Conservation (phyloP, 2,329 filamentous ascomycete genomes). For the Fusarium xylarioides region DNA sequence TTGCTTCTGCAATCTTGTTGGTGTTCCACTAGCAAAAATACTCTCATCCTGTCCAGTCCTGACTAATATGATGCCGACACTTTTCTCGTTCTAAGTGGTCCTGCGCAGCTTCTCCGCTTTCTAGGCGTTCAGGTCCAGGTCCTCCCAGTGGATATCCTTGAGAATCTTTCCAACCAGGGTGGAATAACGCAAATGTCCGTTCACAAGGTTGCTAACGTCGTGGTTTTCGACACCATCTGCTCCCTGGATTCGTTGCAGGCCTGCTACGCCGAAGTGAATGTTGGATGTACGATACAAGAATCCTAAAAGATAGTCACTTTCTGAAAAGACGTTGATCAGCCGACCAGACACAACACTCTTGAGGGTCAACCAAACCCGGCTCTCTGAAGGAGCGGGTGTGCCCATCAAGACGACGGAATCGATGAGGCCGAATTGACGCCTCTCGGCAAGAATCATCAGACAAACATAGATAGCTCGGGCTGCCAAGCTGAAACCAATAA, state of each 20-base stretch:
- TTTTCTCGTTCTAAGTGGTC: slow-evolving; percentile 33
- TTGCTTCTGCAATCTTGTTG: slow-evolving; percentile 2
- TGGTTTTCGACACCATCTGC: slow-evolving; percentile 74
- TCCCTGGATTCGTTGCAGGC: slow-evolving; percentile 77
- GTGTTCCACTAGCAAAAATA: slow-evolving; percentile 11
- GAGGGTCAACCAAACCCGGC: slow-evolving; percentile 78
- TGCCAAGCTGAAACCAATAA: slow-evolving; percentile 85
- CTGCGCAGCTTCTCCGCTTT: slow-evolving; percentile 38
- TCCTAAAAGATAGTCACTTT: slow-evolving; percentile 86
- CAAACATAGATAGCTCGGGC: slow-evolving; percentile 87
- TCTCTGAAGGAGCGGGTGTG: slow-evolving; percentile 77
- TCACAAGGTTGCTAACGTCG: slow-evolving; percentile 71
- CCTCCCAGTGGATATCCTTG: slow-evolving; percentile 73
- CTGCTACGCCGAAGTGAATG: slow-evolving; percentile 84
- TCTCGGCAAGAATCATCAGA: slow-evolving; percentile 79
- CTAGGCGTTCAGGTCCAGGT: slow-evolving; percentile 57
- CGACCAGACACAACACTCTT: slow-evolving; percentile 82
- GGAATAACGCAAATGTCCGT: slow-evolving; percentile 76
- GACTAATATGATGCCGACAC: slow-evolving; percentile 23
- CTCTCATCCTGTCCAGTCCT: slow-evolving; percentile 9
- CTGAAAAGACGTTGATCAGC: slow-evolving; percentile 89
- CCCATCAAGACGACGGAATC: slow-evolving; percentile 90
- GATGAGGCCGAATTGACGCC: slow-evolving; percentile 83
- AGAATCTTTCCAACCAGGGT: slow-evolving; percentile 73
- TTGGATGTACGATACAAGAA: slow-evolving; percentile 88